Percentiles rank a stretch among this genome's conserved stretches.
These are phyloP conservation scores for Porcisia hertigi DNA, from an alignment of 208 protist genomes.

Conservation along the genomic window DNA sequence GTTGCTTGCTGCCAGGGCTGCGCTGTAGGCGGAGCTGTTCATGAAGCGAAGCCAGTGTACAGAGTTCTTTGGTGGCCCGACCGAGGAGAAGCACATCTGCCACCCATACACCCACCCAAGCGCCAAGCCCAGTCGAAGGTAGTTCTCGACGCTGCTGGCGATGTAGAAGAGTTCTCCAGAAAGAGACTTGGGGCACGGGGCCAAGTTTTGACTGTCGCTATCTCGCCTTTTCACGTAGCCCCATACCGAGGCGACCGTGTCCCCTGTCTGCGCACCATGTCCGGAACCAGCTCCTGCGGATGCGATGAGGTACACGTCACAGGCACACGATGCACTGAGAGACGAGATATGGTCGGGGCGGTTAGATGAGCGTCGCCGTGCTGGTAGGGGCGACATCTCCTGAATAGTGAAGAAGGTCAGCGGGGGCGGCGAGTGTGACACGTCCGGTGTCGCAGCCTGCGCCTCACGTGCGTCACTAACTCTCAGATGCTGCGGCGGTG, in stretches of 20 bases:
- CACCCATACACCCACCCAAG: constrained; percentile 81
- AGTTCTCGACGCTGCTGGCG: constrained; percentile 51
- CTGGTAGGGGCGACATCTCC: constrained; percentile 15
- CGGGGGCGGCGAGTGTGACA: constrained; percentile 1
- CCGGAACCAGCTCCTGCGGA: neutral
- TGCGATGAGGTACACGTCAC: constrained; percentile 27
- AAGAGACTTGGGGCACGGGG: neutral
- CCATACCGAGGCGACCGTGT: constrained; percentile 18
- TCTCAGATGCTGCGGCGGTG: neutral
- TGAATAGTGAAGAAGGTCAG: constrained; percentile 30
- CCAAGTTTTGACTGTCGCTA: neutral
- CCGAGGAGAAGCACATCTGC: constrained; percentile 67
- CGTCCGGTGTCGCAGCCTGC: neutral
- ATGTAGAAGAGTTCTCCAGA: constrained; percentile 66
- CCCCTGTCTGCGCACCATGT: neutral
- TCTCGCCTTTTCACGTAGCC: constrained; percentile 14
- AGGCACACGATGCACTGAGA: constrained; percentile 21
- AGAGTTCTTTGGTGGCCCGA: constrained; percentile 46
- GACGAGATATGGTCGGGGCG: constrained; percentile 11
- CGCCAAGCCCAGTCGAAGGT: constrained; percentile 54
- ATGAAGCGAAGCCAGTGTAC: constrained; percentile 57
- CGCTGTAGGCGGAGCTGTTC: constrained; percentile 32
- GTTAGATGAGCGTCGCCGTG: constrained; percentile 10
- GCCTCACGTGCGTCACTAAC: neutral
- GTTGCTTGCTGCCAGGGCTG: constrained; percentile 12